Evolutionary conservation across 306 rosid species (phyloP), one percentile per base, ranked within the genome.

Genomic region (Psophocarpus tetragonolobus): DNA sequence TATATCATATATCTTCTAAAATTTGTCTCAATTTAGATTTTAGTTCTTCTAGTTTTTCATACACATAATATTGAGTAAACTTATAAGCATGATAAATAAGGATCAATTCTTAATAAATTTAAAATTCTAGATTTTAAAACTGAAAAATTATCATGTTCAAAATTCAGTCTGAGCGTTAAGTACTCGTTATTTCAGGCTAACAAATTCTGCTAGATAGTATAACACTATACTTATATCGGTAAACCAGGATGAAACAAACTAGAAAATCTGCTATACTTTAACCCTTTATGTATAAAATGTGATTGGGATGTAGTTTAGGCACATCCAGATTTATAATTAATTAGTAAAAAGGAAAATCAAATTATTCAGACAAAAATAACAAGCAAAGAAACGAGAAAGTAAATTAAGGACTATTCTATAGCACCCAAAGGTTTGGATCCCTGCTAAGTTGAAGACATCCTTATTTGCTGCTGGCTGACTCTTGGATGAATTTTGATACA

Each of bases 371-470:
- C 5, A 24, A 64, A 73, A 45, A 35, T 58, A 20, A 72, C 12
- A 29, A 23, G 26, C 3, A 77, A 58, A 48, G 73, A 58, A 58
- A 79, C 69, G 48, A 20, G 8, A 57, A 81, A 29, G 47, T 27
- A 73, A 65, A 78, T 21, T 15, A 60, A 58, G 78, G 15, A 65
- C 54, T 32, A 45, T 61, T 58, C 64, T 70, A 24, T 26, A 17
- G 71, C 39, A 79, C 73, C 78, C n/a, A 79, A 26, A 71, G 20
- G 53, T 60, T 78, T 44, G 71, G 71, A 33, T 48, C 77, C 54
- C 51, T 70, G 77, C 77, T 70, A 53, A 70, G 76, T 42, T 70
- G 66, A 76, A 35, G 29, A 38, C 75, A 77, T 75, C 81, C 62
- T 74, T 80, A 60, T 80, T 80, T 53, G 24, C 39, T 65, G 66